A percentile compares a stretch with the other conserved stretches of the same genome.
These are phyloP conservation scores for Coemansia sp. DNA, from an alignment of 192 early-diverging fungal genomes.

Conservation along the genomic window DNA sequence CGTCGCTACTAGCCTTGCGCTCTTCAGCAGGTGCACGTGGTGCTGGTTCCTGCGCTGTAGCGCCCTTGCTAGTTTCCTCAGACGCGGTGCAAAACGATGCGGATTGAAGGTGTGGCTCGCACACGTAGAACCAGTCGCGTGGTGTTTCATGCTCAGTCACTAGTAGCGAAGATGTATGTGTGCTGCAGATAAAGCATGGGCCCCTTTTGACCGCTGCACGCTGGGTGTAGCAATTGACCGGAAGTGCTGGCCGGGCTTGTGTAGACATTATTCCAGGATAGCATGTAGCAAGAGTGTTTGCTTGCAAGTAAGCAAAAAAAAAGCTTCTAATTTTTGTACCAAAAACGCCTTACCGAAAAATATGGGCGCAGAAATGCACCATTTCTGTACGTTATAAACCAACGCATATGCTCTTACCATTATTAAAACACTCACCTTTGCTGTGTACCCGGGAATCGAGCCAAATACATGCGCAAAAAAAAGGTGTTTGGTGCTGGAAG, in stretches of 20 bases:
- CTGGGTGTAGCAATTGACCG: conserved; percentile 23
- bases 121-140: conserved; percentile 41
- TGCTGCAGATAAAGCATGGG: conserved; percentile 25
- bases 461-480: neutral
- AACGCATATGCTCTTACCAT: neutral
- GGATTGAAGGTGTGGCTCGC: conserved; percentile 3
- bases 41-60: neutral
- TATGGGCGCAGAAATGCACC: too few species aligned
- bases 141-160: conserved; percentile 14
- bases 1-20: neutral
- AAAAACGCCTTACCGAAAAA: too few species aligned
- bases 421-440: neutral
- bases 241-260: conserved; percentile 9
- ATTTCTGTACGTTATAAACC: too few species aligned
- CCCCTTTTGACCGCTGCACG: conserved; percentile 26
- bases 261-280: conserved; percentile 17
- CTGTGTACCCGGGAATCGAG: neutral
- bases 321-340: too few species aligned
- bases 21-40: neutral
- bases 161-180: conserved; percentile 13
- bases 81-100: conserved; percentile 9
- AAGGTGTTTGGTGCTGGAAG: neutral
- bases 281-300: too few species aligned
- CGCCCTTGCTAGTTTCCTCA: neutral
- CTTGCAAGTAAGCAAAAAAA: too few species aligned